phyloP scores from a whole-genome alignment of 169 alveolate genomes.

The Eimeria acervulina region DNA sequence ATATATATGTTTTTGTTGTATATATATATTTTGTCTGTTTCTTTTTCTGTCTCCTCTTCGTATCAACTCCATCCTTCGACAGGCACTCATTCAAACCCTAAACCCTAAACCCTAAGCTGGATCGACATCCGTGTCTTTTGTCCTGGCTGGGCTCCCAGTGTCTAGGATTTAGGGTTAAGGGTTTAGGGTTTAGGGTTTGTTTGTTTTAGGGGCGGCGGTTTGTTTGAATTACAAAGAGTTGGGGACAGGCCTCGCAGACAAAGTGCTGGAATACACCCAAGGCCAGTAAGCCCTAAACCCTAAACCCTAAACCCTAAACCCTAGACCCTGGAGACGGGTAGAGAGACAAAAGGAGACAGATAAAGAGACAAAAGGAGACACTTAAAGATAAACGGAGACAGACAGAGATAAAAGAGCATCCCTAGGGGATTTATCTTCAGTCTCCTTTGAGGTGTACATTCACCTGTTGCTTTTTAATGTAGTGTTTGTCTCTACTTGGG shows the following conservation, averaged over 20 bases:
- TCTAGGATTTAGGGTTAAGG: slow-evolving; percentile 34
- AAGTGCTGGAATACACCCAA: slow-evolving; percentile 2
- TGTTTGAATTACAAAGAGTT: slow-evolving; percentile 11
- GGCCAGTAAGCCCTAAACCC: slow-evolving; percentile 60
- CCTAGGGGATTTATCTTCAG: no score
- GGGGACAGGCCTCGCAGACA: background rate
- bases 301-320: slow-evolving; percentile 54
- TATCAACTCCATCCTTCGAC: no score
- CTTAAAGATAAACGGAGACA: no score
- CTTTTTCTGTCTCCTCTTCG: background rate
- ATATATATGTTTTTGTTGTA: no score
- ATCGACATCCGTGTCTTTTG: no score
- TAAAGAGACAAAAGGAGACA: no score
- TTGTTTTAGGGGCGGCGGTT: slow-evolving; percentile 46
- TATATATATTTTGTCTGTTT: no score
- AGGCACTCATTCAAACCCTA: background rate
- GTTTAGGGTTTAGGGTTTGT: slow-evolving; percentile 38
- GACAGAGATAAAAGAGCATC: no score
- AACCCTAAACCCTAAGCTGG: no score
- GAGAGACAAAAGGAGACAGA: no score
- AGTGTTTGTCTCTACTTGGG: no score
- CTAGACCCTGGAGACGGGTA: slow-evolving; percentile 6
- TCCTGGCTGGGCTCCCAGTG: background rate
- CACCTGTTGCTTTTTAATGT: background rate
- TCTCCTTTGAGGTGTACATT: background rate